Conservation (phyloP, 805 yeast genomes). For the Candida sithepensis region DNA sequence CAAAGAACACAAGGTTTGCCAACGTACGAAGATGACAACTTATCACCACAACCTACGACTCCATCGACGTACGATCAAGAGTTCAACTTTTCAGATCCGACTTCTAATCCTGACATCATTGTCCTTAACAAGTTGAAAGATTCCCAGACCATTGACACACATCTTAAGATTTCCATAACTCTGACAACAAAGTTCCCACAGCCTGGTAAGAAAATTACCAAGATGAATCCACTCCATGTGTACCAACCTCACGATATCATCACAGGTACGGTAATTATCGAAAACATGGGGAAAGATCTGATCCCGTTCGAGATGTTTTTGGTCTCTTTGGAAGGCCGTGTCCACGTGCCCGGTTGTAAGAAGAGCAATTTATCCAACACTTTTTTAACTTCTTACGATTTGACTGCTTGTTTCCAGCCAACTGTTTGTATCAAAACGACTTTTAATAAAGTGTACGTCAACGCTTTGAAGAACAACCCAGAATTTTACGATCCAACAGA, state of each 20-base stretch:
- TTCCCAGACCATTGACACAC: constrained; percentile 22
- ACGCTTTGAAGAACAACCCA: too few species aligned
- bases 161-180: constrained; percentile 22
- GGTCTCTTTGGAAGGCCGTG: too few species aligned
- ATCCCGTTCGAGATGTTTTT: too few species aligned
- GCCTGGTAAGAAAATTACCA: constrained; percentile 14
- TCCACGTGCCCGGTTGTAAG: constrained; percentile 6
- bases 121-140: constrained; percentile 26
- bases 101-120: constrained; percentile 18
- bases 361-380: constrained; percentile 22
- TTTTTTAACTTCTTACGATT: constrained; percentile 47
- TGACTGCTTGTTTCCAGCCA: constrained; percentile 47
- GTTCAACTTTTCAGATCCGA: constrained; percentile 15
- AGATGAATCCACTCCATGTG: constrained; percentile 41
- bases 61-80: constrained; percentile 3
- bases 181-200: constrained; percentile 43
- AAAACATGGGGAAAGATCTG: constrained; percentile 32
- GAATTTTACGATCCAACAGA: constrained; percentile 2
- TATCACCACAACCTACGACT: not conserved
- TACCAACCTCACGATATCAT: constrained; percentile 64
- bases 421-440: constrained; percentile 27
- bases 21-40: not conserved
- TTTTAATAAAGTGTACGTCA: constrained; percentile 6
- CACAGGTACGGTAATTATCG: constrained; percentile 49
- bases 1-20: not conserved